Conservation (phyloP, 2,329 filamentous ascomycete species). For the Furcasterigmium sp. region DNA sequence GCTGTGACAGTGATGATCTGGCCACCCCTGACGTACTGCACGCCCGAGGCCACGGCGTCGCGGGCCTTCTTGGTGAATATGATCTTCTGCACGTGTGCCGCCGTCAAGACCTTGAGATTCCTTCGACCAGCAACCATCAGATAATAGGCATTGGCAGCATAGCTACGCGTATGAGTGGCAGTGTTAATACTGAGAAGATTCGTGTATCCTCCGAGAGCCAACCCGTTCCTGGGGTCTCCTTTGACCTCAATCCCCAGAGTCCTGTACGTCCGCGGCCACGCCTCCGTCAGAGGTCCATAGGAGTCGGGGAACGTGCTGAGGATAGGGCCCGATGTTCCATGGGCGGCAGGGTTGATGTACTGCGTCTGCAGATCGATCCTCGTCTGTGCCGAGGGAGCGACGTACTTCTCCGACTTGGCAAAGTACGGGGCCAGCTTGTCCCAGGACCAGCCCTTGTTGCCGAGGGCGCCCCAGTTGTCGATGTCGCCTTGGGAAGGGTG, state of each 20-base stretch:
- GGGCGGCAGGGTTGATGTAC: slow-evolving; percentile 3
- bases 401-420: background rate
- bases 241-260: slow-evolving; percentile 10
- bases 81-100: slow-evolving; percentile 13
- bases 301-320: slow-evolving; percentile 4
- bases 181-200: slow-evolving; percentile 15
- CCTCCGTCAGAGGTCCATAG: slow-evolving; percentile 3
- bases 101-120: slow-evolving; percentile 19
- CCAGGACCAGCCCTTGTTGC: slow-evolving; percentile 56
- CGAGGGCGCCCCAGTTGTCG: slow-evolving; percentile 52
- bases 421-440: slow-evolving; percentile 22
- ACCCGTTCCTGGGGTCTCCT: slow-evolving; percentile 14
- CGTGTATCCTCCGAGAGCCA: slow-evolving; percentile 7
- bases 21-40: slow-evolving; percentile 7
- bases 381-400: slow-evolving; percentile 2
- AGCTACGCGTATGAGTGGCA: slow-evolving; percentile 15
- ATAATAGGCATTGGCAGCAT: slow-evolving; percentile 17
- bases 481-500: slow-evolving; percentile 42
- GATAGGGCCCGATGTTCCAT: slow-evolving; percentile 4
- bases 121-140: slow-evolving; percentile 6
- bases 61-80: slow-evolving; percentile 8
- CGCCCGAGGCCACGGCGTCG: slow-evolving; percentile 11
- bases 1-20: slow-evolving; percentile 13
- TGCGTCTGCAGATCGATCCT: slow-evolving; percentile 1
- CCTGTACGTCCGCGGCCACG: slow-evolving; percentile 6